A percentile compares a stretch with the other conserved stretches of the same genome.
phyloP scores from a whole-genome alignment of 2,329 filamentous ascomycete genomes.

The Penicillium sp. region DNA sequence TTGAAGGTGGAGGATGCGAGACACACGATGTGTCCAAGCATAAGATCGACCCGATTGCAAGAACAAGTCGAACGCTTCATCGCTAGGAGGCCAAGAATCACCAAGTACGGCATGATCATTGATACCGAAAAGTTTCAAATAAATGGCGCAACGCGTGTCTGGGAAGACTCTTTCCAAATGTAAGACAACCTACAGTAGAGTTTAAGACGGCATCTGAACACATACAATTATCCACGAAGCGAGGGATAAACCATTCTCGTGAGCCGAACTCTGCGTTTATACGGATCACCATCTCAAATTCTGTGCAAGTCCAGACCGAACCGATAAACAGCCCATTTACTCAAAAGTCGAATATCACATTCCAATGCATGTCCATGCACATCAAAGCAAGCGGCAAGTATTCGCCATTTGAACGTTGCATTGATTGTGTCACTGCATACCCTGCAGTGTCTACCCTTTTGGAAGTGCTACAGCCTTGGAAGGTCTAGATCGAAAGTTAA shows the following conservation, averaged over 20 bases:
- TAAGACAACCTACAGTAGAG: background rate
- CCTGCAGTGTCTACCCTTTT: background rate
- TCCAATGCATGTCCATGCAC: constrained; percentile 22
- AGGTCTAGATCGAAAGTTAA: background rate
- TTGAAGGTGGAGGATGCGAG: background rate
- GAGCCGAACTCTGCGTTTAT: background rate
- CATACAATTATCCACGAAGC: background rate
- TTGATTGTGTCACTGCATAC: background rate
- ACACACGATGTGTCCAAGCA: background rate
- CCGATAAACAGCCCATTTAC: background rate
- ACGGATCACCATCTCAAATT: background rate
- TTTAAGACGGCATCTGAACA: constrained; percentile 3
- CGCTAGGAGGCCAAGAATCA: background rate
- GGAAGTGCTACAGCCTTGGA: background rate
- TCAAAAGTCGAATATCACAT: constrained; percentile 15
- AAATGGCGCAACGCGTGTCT: constrained; percentile 3
- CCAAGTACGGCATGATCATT: constrained; percentile 3
- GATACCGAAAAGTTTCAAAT: background rate
- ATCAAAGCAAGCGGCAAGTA: constrained; percentile 5
- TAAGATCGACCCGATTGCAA: background rate
- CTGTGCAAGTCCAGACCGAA: constrained; percentile 5
- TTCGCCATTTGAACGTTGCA: constrained; percentile 4
- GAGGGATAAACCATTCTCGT: background rate
- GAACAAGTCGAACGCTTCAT: background rate
- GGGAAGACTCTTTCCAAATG: background rate